Conservation (phyloP, 352 stramenopile species). For the Phytopythium ostracodes region DNA sequence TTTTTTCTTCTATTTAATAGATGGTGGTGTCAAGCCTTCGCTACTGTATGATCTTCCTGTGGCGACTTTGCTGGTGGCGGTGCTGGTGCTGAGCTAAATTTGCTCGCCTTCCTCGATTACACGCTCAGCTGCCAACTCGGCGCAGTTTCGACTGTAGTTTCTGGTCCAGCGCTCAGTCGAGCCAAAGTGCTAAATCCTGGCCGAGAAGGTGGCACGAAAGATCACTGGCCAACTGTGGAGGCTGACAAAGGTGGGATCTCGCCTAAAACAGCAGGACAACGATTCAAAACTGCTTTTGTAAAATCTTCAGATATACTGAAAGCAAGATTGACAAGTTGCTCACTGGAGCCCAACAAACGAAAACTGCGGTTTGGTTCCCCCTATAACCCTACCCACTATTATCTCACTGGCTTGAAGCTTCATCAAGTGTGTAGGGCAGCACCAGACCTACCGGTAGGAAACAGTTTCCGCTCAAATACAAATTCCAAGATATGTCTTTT, state of each 20-base stretch:
- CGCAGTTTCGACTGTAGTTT: background rate
- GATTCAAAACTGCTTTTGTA: no score
- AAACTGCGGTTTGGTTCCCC: no score
- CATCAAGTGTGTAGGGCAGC: background rate
- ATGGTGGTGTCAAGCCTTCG: no score
- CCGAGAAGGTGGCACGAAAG: background rate
- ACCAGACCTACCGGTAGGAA: no score
- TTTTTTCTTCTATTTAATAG: no score
- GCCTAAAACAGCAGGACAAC: background rate
- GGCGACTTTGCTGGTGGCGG: no score
- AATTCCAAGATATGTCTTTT: background rate
- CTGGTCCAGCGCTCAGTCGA: background rate
- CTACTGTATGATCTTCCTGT: no score
- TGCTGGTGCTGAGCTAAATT: no score
- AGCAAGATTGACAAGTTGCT: background rate
- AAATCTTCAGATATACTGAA: background rate
- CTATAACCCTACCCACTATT: background rate
- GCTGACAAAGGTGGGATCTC: conserved; percentile 6
- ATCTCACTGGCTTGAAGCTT: background rate
- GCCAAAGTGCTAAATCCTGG: background rate
- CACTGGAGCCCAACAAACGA: no score
- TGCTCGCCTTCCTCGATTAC: no score
- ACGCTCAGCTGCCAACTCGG: background rate
- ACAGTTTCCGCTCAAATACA: no score
- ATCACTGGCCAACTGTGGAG: background rate